These are phyloP conservation scores for Alternaria angustiovoidea DNA, from an alignment of 2,329 filamentous ascomycete genomes.

Conservation along the genomic window DNA sequence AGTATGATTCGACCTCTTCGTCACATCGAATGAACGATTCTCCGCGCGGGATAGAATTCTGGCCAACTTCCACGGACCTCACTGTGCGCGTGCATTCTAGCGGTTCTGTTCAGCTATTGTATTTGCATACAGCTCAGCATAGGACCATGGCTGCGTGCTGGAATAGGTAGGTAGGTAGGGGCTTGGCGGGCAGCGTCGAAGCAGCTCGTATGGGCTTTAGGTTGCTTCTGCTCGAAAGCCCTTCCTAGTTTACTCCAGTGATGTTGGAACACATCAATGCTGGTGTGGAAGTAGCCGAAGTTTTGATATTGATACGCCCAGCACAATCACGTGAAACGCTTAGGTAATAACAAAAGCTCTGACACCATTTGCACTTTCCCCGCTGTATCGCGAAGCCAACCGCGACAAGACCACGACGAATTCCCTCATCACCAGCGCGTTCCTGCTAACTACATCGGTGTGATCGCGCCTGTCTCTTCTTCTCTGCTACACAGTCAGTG, in stretches of 20 bases:
- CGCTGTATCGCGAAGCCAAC: conserved; percentile 15
- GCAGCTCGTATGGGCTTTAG: neutral
- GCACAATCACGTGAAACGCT: conserved; percentile 2
- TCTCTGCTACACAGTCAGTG: conserved; percentile 48
- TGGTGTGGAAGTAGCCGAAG: neutral
- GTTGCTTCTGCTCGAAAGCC: neutral
- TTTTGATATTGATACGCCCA: neutral
- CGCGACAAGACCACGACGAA: conserved; percentile 25
- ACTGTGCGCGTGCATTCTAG: neutral
- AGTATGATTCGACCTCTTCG: neutral
- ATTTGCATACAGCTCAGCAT: neutral
- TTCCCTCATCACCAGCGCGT: conserved; percentile 15
- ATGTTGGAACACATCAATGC: neutral
- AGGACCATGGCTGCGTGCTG: neutral
- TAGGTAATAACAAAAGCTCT: conserved; percentile 14
- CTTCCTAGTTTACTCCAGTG: neutral
- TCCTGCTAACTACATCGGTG: conserved; percentile 13
- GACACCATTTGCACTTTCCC: conserved; percentile 21
- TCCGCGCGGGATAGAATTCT: neutral
- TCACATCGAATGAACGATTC: neutral
- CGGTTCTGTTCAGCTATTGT: neutral
- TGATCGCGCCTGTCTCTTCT: conserved; percentile 24
- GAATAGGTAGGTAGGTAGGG: neutral
- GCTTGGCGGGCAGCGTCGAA: neutral
- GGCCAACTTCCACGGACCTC: neutral